These are phyloP conservation scores for Xylariaceae sp. DNA, from an alignment of 2,329 filamentous ascomycete species.

Conservation along the genomic window DNA sequence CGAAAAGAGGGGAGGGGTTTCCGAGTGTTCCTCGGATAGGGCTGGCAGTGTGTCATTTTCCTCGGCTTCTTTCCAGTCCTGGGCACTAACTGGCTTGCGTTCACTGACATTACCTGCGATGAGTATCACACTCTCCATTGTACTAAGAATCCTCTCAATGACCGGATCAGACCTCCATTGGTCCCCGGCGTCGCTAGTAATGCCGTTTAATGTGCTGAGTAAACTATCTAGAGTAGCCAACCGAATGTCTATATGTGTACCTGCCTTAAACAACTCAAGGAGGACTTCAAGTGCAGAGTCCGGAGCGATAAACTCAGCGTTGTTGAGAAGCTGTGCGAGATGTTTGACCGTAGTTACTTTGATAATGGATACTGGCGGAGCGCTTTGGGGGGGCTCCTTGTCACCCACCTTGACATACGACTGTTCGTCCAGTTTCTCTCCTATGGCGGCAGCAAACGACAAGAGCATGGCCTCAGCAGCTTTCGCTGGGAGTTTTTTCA, in stretches of 20 bases:
- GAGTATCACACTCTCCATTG: conserved; percentile 14
- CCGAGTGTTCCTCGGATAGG: background rate
- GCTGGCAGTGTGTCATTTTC: conserved; percentile 6
- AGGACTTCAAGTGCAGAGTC: conserved; percentile 21
- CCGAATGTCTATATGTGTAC: conserved; percentile 23
- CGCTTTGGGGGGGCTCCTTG: conserved; percentile 8
- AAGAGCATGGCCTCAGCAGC: conserved; percentile 21
- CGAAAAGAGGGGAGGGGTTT: conserved; percentile 18
- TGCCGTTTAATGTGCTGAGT: conserved; percentile 14
- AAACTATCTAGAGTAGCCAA: conserved; percentile 19
- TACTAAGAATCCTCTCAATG: conserved; percentile 18
- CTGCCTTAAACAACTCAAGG: conserved; percentile 20
- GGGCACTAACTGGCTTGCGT: conserved; percentile 14
- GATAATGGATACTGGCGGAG: conserved; percentile 20
- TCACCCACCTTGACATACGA: conserved; percentile 24
- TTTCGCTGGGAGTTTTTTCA: conserved; percentile 19
- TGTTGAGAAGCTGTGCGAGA: conserved; percentile 23
- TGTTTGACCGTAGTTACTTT: conserved; percentile 26
- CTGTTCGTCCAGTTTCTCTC: conserved; percentile 24
- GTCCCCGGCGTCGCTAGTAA: conserved; percentile 1
- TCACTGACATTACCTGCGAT: conserved; percentile 24
- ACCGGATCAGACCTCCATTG: conserved; percentile 18
- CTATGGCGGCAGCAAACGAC: conserved; percentile 22
- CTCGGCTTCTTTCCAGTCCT: conserved; percentile 20
- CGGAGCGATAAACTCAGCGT: conserved; percentile 20